Evolutionary conservation across 2,329 filamentous ascomycete genomes (phyloP), one percentile per base, ranked within the genome.

Genomic region (Xylaria sp.): DNA sequence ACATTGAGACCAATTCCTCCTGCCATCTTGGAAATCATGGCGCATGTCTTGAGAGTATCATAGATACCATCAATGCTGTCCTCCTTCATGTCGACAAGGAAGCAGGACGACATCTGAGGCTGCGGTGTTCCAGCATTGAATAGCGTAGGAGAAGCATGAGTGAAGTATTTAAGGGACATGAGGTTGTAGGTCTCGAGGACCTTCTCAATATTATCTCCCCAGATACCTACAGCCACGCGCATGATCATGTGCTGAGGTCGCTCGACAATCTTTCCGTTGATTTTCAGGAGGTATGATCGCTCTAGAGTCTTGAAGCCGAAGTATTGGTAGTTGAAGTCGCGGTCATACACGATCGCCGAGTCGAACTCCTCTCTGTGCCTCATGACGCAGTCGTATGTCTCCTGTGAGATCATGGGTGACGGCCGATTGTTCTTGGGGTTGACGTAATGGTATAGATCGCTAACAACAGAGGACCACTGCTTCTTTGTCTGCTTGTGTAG

Each of bases 401-500:
- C 86, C 78, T 95, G 85, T 51, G 95, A 94, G 78, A 99, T 98
- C 96, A 99, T 99, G 65, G 96, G 95, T 59, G 94, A 95, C 7
- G 86, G 80, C 74, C 86, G 91, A 71, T 85, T 84, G 82, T 97
- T 99, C 85, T 93, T 97, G 70, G 95, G 94, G 85, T 99, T 99
- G 82, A 97, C 85, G 82, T 98, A 99, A 85, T 96, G 88, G 84
- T 95, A 98, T 50, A 99, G 89, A 78, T 99, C 96, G 76, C 89
- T 91, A 76, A 99, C 88, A 68, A 99, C 96, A 58, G 93, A 86
- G n/a, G 96, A 98, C 86, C 97, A 99, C 81, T 98, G 95, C 88
- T 99, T 99, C 89, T 98, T 98, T 73, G 96, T 99, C 88, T 99
- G 96, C 85, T 99, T 99, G 90, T 99, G 96, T 68, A 99, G 92